These are phyloP conservation scores for Chlorella sorokiniana DNA, from an alignment of 139 green algal species.

Conservation along the genomic window DNA sequence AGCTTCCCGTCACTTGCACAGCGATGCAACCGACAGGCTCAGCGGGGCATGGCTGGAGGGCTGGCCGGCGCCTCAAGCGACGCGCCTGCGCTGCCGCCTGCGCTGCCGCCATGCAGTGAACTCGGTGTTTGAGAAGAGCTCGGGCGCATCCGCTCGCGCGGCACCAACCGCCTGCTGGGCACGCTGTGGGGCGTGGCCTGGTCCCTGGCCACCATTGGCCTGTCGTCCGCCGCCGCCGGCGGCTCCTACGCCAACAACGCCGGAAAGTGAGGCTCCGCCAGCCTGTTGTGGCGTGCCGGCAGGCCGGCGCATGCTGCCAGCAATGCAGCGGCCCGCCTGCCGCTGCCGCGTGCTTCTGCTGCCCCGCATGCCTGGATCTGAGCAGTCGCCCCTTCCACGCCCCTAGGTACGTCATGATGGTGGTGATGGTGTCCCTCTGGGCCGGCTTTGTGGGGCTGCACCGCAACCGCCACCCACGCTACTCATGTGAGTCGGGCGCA, in stretches of 20 bases:
- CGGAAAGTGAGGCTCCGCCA: not conserved
- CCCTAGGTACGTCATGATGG: not conserved
- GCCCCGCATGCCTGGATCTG: too few species aligned
- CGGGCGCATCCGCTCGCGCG: not conserved
- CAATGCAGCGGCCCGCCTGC: too few species aligned
- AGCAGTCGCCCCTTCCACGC: too few species aligned
- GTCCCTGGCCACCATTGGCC: not conserved
- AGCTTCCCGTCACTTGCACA: too few species aligned
- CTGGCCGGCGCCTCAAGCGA: not conserved
- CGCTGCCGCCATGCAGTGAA: not conserved
- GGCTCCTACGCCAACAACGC: not conserved
- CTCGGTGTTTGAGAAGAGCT: not conserved
- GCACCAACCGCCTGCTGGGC: slow-evolving; percentile 3
- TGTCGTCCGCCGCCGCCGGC: not conserved
- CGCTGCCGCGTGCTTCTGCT: not conserved
- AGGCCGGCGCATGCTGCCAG: too few species aligned
- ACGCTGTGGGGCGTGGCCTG: not conserved
- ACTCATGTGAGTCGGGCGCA: not conserved
- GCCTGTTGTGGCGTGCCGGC: too few species aligned
- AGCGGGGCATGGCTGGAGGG: not conserved
- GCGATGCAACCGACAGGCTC: too few species aligned
- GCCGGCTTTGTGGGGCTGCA: slow-evolving; percentile 3
- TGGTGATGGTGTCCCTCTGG: slow-evolving; percentile 1
- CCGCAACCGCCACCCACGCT: not conserved
- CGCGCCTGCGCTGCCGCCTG: not conserved